Base-by-base conservation (phyloP, 768 basidiomycete species). In the Tremella yokohamensis region DNA sequence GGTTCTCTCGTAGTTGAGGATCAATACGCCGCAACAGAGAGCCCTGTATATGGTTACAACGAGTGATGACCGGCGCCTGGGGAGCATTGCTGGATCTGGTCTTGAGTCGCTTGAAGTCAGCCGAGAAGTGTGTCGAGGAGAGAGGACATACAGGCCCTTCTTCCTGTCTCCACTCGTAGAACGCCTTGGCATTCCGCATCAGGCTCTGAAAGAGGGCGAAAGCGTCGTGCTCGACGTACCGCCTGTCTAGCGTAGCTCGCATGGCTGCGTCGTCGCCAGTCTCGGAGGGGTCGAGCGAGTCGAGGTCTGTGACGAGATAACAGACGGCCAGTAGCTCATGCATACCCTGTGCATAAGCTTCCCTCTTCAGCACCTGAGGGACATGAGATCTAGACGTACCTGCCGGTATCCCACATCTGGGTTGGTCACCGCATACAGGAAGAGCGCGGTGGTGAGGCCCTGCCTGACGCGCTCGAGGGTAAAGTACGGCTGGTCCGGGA, bases 401-500 rank as follows among this genome's bases (percentile, higher is more conserved):
- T 99, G 96, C 26, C 96, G 84, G 73, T 99, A 99, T 19, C 92
- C 91, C 19, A 94, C 83, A 40, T 86, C 81, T 1, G 89, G 84
- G 72, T 93, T 84, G 71, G 84, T 83, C 40, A 84, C 81, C 13
- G 88, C 85, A 74, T 87, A 88, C 22, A 98, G 78, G 75, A 92
- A 96, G 9, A 99, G 81, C 18, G 96, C 84, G 65, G 91, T 88
- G 0, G 88, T 89, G 40, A 98, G 79, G 67, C 87, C 84, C 15
- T 80, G 80, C 72, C 94, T 90, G 0, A 93, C 84, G 25, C 84
- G 81, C 20, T 81, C 73, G 20, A 84, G 81, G 24, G 88, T 85
- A 76, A 97, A 99, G 79, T 93, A 99, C 7, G 82, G 81, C 57
- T 97, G 86, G 60, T 99, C 96, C n/a, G 96, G 96, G 72, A 98